Base-by-base conservation (phyloP, 805 yeast genomes). In the Starmerella geochares region DNA sequence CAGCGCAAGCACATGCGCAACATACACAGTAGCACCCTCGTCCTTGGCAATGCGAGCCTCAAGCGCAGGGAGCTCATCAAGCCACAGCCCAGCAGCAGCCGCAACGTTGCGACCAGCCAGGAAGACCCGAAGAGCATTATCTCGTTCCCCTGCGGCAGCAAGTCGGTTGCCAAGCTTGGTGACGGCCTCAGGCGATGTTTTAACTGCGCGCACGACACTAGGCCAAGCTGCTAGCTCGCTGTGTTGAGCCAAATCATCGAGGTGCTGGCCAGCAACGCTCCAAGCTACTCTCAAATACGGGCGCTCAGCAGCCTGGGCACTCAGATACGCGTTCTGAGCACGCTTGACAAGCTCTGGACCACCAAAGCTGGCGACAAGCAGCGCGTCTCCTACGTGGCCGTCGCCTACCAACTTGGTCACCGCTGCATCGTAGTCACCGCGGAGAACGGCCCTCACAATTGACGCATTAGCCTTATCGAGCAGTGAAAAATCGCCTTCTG, bases 181-280 rank as follows among this genome's bases (percentile, higher is more conserved):
- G 20, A 31, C 31, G 3, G 46, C 46, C 14, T 44, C 51, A n/a
- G 46, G 37, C 8, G 35, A 29, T 10, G 36, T 5, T 21, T 53
- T 37, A 27, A 78, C 68, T 14, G 86, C 75, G 38, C 76, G 71
- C n/a, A 87, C 85, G 57, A 84, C 79, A 38, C 80, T 81, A 58
- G 78, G 82, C 98, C 98, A 92, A 56, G 84, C 80, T 3, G 72
- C 60, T 35, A 88, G 79, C 60, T 84, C 83, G 27, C 84, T 83
- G 62, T 88, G 81, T 41, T 75, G 73, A 27, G 87, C 92, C 54
- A 92, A 64, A 63, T 90, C 97, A 27, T 71, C 67, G 47, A 71
- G 75, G 46, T 68, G 69, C 31, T 70, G 69, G 27, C 76, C 71
- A 0, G 85, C 72, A 13, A 79, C 75, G 46, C 80, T 76, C 67